Percentiles rank a stretch among this genome's conserved stretches.
Conservation (phyloP, 1,284 basidiomycete species). For the Schizophyllum commune region DNA sequence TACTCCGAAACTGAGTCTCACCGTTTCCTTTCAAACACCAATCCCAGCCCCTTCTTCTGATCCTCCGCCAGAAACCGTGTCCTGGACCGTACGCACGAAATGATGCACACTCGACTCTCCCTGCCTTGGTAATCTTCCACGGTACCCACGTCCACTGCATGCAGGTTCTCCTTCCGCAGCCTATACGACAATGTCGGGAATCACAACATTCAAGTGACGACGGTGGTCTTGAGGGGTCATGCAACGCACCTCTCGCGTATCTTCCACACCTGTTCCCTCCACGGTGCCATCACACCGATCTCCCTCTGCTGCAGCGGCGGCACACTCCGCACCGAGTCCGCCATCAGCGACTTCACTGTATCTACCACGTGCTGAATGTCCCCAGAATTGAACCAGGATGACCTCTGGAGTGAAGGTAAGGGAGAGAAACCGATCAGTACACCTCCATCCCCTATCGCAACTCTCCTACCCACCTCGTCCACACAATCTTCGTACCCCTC, state of each 20-base stretch:
- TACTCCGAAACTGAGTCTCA: constrained; percentile 10
- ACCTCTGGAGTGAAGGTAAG: too few species aligned
- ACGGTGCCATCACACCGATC: constrained; percentile 40
- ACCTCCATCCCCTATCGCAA: not conserved
- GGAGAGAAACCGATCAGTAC: not conserved
- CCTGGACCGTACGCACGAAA: constrained; percentile 37
- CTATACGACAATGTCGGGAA: too few species aligned
- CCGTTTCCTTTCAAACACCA: constrained; percentile 38
- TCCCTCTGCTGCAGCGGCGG: constrained; percentile 30
- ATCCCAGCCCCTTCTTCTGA: constrained; percentile 30
- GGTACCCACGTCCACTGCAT: constrained; percentile 38
- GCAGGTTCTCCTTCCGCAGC: constrained; percentile 29
- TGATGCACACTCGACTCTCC: constrained; percentile 37
- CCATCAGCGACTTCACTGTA: constrained; percentile 27
- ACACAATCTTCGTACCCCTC: constrained; percentile 29
- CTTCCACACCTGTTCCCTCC: constrained; percentile 42
- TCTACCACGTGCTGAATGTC: constrained; percentile 32
- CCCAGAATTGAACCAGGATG: constrained; percentile 39
- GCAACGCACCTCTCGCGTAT: constrained; percentile 24
- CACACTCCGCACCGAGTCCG: constrained; percentile 23
- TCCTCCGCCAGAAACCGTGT: constrained; percentile 37
- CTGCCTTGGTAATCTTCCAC: constrained; percentile 42
- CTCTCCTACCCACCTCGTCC: constrained; percentile 31
- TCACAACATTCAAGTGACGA: too few species aligned
- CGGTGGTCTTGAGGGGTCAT: too few species aligned